Evolutionary conservation across 345 rosid species (phyloP).

Genomic region (Acer campestre): DNA sequence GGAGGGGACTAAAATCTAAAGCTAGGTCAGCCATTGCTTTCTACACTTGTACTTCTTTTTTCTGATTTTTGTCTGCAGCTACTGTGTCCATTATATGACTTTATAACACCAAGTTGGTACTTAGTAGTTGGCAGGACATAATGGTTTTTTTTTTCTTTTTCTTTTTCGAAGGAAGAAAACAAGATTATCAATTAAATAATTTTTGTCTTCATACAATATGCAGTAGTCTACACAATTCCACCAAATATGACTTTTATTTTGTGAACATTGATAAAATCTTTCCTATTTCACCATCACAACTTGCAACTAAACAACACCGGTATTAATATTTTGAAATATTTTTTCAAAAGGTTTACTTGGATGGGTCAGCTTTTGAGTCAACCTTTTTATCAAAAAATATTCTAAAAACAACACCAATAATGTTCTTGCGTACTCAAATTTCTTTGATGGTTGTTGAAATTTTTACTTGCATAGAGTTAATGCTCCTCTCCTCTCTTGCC

Average conservation of each 20-base stretch:
- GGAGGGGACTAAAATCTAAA: no score
- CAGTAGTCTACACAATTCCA: background rate
- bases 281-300: background rate
- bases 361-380: background rate
- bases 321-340: background rate
- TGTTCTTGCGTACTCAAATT: no score
- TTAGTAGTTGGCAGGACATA: background rate
- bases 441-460: background rate
- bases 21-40: no score
- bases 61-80: background rate
- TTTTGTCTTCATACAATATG: no score
- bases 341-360: background rate
- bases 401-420: no score
- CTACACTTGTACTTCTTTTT: no score
- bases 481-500: background rate
- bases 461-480: background rate
- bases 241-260: background rate
- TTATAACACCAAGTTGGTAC: background rate
- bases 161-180: background rate
- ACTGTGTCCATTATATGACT: background rate
- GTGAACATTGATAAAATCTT: no score
- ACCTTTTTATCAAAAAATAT: no score
- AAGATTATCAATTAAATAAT: no score
- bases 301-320: background rate
- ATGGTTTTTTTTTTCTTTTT: no score